Evolutionary conservation across 176 grass and related monocot species (phyloP).

Genomic region (sorghum (Sorghum bicolor)): DNA sequence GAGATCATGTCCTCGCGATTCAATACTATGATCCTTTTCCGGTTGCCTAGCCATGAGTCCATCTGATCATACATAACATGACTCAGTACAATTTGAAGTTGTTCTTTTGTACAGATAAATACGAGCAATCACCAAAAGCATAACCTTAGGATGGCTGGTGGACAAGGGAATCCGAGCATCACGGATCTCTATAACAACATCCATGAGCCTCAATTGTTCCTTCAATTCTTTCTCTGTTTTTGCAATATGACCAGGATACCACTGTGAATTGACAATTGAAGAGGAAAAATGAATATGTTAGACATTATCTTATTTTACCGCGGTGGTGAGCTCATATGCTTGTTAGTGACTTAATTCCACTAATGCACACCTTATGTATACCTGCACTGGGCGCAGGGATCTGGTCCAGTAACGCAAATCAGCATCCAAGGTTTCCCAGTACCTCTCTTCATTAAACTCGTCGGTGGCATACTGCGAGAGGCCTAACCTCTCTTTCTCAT

Average conservation of each 20-base stretch:
- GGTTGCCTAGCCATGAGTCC: conserved; percentile 89
- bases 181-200: conserved; percentile 96
- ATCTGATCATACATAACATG: conserved; percentile 51
- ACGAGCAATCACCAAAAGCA: conserved; percentile 16
- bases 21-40: conserved; percentile 88
- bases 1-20: conserved; percentile 98
- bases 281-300: neutral
- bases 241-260: conserved; percentile 99
- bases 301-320: neutral
- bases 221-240: conserved; percentile 98
- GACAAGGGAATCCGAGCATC: conserved; percentile 94
- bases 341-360: conserved; percentile 8
- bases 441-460: conserved; percentile 29
- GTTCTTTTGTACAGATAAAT: conserved; percentile 1
- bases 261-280: conserved; percentile 49
- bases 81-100: neutral
- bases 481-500: conserved; percentile 47
- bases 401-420: conserved; percentile 92
- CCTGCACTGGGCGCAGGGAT: conserved; percentile 82
- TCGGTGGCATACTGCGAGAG: conserved; percentile 34
- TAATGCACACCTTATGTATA: conserved; percentile 67
- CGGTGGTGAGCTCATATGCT: neutral
- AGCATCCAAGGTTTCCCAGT: conserved; percentile 76
- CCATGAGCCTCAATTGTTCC: conserved; percentile 88
- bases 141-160: conserved; percentile 91